A percentile compares a stretch with the other conserved stretches of the same genome.
Conservation (phyloP, 2,329 filamentous ascomycete species). For the Rhinocladiella mackenziei region DNA sequence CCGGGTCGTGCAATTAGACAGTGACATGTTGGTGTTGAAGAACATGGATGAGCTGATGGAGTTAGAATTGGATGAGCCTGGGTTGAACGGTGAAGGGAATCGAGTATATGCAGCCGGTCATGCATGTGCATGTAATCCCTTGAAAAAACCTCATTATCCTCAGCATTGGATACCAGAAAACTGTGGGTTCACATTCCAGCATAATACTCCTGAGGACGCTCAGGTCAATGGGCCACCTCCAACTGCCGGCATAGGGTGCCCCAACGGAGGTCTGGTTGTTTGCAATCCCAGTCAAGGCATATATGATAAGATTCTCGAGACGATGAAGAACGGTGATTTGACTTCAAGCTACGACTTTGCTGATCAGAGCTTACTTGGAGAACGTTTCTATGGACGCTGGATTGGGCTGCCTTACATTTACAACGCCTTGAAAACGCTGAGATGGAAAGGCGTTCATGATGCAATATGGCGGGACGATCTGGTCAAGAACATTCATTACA, state of each 20-base stretch:
- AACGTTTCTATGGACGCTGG: constrained; percentile 56
- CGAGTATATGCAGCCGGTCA: constrained; percentile 78
- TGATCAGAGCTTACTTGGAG: constrained; percentile 56
- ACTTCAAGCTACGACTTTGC: constrained; percentile 55
- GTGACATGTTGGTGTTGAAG: constrained; percentile 75
- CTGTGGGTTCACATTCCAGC: constrained; percentile 60
- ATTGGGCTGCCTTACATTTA: constrained; percentile 58
- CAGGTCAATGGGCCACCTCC: constrained; percentile 50
- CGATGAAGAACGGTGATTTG: constrained; percentile 35
- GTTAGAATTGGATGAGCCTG: constrained; percentile 62
- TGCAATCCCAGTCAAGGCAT: constrained; percentile 54
- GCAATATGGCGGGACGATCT: constrained; percentile 57
- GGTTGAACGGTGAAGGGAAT: constrained; percentile 49
- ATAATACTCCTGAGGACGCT: constrained; percentile 47
- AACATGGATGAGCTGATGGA: constrained; percentile 96
- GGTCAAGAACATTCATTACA: constrained; percentile 62
- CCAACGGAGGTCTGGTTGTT: constrained; percentile 59
- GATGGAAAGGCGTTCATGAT: constrained; percentile 44
- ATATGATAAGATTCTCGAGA: constrained; percentile 49
- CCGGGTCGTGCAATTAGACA: constrained; percentile 77
- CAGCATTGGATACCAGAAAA: constrained; percentile 59
- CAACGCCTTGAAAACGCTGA: constrained; percentile 59
- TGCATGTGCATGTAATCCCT: constrained; percentile 81
- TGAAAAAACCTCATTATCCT: constrained; percentile 75
- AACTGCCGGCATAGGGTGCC: constrained; percentile 52